Evolutionary conservation across 352 stramenopile genomes (phyloP), one percentile per base, ranked within the genome.

Genomic region (Phytophthora pluvialis): DNA sequence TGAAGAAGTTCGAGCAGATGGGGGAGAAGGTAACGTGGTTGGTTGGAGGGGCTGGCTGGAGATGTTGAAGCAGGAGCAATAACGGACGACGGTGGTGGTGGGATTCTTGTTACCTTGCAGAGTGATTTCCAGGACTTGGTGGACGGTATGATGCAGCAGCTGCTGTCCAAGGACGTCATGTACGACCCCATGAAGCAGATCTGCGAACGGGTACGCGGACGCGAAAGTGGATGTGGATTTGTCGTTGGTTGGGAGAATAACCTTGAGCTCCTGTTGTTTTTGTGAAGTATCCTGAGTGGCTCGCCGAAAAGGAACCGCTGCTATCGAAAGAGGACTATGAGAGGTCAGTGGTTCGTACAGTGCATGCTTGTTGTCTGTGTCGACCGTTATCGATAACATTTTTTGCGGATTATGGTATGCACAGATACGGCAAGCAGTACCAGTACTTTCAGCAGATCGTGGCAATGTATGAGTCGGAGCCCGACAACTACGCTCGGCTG

Each of bases 151-250:
- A 99, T 99, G 97, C 82, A 98, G 73, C 97, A 99, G 66, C 59
- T 99, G 44, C 75, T 99, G 59, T 95, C 90, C 40, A 99, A 98
- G 65, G 97, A 99, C 61, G 79, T 99, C 48, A 99, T 99, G 97
- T 99, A 99, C 81, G 94, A 99, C 66, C 97, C 97, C 10, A 99
- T 99, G 79, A 97, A 97, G 79, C 86, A 96, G 68, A 95, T 97
- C 60, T 97, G 88, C 73, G 96, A 98, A 25, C 73, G 84, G 66
- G 84, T 93, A 70, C 38, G 80, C 33, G 38, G 7, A 46, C 9
- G 1, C 12, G 28, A 2, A 21, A 40, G 11, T 25, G 5, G 32
- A 44, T 67, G 29, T 38, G 11, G 48, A 26, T 58, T 18, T 54
- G 15, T 45, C 28, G 25, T 5, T 62, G 28, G 35, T 15, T 40